These are phyloP conservation scores for Collybiopsis confluens DNA, from an alignment of 768 basidiomycete genomes.

Conservation along the genomic window DNA sequence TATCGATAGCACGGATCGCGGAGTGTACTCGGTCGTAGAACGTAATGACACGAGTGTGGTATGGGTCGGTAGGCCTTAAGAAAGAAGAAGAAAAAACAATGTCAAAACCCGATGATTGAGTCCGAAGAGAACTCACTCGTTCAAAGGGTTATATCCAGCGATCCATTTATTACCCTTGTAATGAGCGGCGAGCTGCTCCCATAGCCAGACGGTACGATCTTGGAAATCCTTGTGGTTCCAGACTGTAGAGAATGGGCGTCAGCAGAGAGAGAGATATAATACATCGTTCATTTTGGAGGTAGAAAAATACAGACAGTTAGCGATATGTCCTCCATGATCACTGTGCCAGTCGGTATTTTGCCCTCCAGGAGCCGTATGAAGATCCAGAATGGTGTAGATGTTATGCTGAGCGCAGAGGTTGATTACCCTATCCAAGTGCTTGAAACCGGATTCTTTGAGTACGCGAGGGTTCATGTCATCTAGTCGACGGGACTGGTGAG, in stretches of 20 bases:
- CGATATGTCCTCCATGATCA: conserved; percentile 65
- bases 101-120: no score
- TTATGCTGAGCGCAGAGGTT: conserved; percentile 68
- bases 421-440: conserved; percentile 81
- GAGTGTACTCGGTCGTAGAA: conserved; percentile 69
- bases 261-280: no score
- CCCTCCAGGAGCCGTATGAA: conserved; percentile 73
- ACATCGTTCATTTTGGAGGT: no score
- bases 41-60: conserved; percentile 55
- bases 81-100: neutral
- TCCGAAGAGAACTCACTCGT: conserved; percentile 57
- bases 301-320: conserved; percentile 37
- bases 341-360: conserved; percentile 81
- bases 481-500: conserved; percentile 16
- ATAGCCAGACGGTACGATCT: conserved; percentile 72
- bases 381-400: conserved; percentile 78
- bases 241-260: conserved; percentile 31
- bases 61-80: conserved; percentile 53
- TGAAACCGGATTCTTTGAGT: conserved; percentile 70
- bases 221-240: conserved; percentile 87
- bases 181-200: conserved; percentile 70
- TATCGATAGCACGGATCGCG: conserved; percentile 69
- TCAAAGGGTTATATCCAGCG: conserved; percentile 82
- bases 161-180: conserved; percentile 80
- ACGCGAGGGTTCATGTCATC: conserved; percentile 77